These are phyloP conservation scores for Vigna trinervia DNA, from an alignment of 306 rosid species.

Conservation along the genomic window DNA sequence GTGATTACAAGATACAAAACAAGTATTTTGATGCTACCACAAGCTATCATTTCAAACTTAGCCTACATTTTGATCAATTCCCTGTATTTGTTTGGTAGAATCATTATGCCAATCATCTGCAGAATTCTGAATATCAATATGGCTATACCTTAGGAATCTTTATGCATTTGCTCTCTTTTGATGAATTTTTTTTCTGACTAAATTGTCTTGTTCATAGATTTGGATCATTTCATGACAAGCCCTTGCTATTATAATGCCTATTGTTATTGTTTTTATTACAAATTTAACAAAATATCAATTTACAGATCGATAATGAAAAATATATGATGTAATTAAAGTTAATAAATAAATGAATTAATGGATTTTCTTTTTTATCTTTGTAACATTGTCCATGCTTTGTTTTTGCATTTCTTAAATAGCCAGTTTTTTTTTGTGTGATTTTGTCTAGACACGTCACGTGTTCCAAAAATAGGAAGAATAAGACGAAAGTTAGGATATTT, in stretches of 20 bases:
- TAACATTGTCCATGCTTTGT: too few relatives aligned
- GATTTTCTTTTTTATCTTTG: too few relatives aligned
- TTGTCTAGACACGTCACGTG: too few relatives aligned
- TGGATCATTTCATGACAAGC: not conserved
- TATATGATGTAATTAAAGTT: too few relatives aligned
- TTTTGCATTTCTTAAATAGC: too few relatives aligned
- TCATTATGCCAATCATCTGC: not conserved
- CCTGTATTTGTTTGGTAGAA: constrained; percentile 4
- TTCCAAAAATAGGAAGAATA: too few relatives aligned
- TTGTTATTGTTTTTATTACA: too few relatives aligned
- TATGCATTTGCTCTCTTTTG: constrained; percentile 4
- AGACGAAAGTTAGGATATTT: too few relatives aligned
- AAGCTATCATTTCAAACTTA: not conserved
- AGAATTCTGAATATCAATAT: not conserved
- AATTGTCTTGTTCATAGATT: not conserved
- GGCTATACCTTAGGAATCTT: not conserved
- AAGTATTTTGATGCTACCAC: not conserved
- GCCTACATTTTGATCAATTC: not conserved
- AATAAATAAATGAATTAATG: too few relatives aligned
- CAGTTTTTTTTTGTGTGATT: too few relatives aligned
- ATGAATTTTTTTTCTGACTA: not conserved
- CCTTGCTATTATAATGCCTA: not conserved
- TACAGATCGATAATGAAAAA: too few relatives aligned
- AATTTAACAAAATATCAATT: too few relatives aligned
- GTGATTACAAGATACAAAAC: constrained; percentile 31